phyloP scores from a whole-genome alignment of 2,329 filamentous ascomycete genomes.

The Aspergillus sp. region DNA sequence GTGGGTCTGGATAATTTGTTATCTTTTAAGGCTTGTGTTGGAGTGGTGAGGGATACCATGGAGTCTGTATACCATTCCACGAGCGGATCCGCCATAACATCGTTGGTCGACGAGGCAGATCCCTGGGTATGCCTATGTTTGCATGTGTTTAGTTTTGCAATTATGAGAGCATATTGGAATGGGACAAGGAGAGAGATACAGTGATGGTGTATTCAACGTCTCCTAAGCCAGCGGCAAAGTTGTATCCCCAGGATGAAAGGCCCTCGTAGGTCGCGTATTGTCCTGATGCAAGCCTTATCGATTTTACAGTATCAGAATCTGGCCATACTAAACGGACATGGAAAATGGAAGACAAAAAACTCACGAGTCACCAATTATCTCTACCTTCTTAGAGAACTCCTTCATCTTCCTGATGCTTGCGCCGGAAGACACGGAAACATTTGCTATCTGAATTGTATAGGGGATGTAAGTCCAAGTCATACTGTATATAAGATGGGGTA shows the following conservation, averaged over 20 bases:
- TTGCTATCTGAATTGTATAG: conserved; percentile 51
- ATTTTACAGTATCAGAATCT: conserved; percentile 28
- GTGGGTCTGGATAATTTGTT: conserved; percentile 33
- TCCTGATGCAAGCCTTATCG: conserved; percentile 52
- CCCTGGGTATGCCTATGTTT: conserved; percentile 49
- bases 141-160: neutral
- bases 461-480: neutral
- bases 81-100: conserved; percentile 52
- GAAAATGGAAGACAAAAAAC: no score
- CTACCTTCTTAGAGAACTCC: conserved; percentile 36
- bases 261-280: conserved; percentile 59
- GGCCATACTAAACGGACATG: no score
- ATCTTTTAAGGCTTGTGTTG: neutral
- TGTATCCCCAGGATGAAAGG: conserved; percentile 56
- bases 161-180: no score
- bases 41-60: neutral
- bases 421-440: conserved; percentile 49
- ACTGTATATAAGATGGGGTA: no score
- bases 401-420: conserved; percentile 47
- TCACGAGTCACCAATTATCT: conserved; percentile 47
- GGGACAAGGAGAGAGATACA: neutral
- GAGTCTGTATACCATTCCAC: conserved; percentile 40
- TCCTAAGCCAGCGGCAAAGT: conserved; percentile 56
- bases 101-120: conserved; percentile 57
- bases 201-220: conserved; percentile 59